These are phyloP conservation scores for Tephrocybe sp. DNA, from an alignment of 768 basidiomycete genomes.

Conservation along the genomic window DNA sequence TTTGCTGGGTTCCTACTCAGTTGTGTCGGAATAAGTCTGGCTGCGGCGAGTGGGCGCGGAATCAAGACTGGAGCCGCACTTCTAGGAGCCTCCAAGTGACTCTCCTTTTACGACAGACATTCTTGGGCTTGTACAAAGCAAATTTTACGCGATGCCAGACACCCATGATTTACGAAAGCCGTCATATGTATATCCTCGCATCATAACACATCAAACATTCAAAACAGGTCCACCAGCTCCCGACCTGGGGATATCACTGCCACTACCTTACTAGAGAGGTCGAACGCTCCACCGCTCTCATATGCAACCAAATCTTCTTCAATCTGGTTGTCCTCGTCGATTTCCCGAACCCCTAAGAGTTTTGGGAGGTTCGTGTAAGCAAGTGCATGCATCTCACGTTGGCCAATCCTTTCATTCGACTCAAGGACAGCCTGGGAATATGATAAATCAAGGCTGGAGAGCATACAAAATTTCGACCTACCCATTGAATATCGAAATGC, in stretches of 20 bases:
- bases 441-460: neutral
- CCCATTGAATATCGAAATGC: conserved; percentile 80
- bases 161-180: conserved; percentile 3
- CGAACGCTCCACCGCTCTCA: conserved; percentile 57
- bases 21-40: conserved; percentile 75
- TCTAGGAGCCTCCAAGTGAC: conserved; percentile 52
- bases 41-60: conserved; percentile 68
- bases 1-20: conserved; percentile 83
- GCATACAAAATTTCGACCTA: conserved; percentile 31
- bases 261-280: conserved; percentile 50
- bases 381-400: conserved; percentile 39
- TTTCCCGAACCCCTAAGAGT: conserved; percentile 35
- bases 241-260: conserved; percentile 54
- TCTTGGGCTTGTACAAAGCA: conserved; percentile 1
- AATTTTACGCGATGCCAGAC: conserved; percentile 23
- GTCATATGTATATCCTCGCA: conserved; percentile 10
- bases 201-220: conserved; percentile 17
- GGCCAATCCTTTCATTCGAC: conserved; percentile 41
- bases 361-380: conserved; percentile 45
- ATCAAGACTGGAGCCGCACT: conserved; percentile 65
- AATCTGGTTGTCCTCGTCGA: conserved; percentile 31
- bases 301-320: conserved; percentile 59
- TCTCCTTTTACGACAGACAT: conserved; percentile 13
- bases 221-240: conserved; percentile 50
- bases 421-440: conserved; percentile 41